These are phyloP conservation scores for Rhypophila decipiens DNA, from an alignment of 495 filamentous ascomycete species.

Conservation along the genomic window DNA sequence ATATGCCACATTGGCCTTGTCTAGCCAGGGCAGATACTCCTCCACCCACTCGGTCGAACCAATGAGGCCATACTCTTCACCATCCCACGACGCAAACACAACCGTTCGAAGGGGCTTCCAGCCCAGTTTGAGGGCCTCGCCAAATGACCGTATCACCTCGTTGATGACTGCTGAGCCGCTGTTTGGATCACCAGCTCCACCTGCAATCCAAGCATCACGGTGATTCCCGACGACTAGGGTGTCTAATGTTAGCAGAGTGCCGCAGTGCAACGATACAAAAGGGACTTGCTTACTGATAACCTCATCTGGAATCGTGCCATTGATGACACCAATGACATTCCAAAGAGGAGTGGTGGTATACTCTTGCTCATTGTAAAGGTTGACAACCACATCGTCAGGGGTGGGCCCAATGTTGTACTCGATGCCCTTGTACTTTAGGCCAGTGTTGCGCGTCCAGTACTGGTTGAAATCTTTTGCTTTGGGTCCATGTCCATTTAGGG, in stretches of 20 bases:
- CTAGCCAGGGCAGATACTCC: slow-evolving; percentile 83
- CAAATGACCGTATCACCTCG: slow-evolving; percentile 79
- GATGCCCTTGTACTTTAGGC: slow-evolving; percentile 75
- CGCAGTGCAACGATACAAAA: background rate
- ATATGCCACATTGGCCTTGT: slow-evolving; percentile 72
- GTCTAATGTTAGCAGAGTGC: background rate
- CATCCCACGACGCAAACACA: slow-evolving; percentile 93
- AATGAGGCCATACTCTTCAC: slow-evolving; percentile 84
- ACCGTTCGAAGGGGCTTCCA: slow-evolving; percentile 91
- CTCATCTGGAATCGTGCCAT: slow-evolving; percentile 75
- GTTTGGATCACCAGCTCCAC: slow-evolving; percentile 82
- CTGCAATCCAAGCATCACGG: slow-evolving; percentile 88
- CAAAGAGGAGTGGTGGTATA: slow-evolving; percentile 85
- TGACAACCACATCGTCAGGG: slow-evolving; percentile 65
- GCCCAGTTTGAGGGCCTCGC: slow-evolving; percentile 65
- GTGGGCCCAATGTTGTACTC: slow-evolving; percentile 90
- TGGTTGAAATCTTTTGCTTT: slow-evolving; percentile 69
- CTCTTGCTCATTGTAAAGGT: slow-evolving; percentile 81
- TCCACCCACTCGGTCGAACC: slow-evolving; percentile 96
- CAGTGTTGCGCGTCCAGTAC: slow-evolving; percentile 62
- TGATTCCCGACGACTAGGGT: slow-evolving; percentile 77
- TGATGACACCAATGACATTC: slow-evolving; percentile 93
- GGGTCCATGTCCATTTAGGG: slow-evolving; percentile 83
- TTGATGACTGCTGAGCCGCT: slow-evolving; percentile 85
- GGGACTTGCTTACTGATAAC: slow-evolving; percentile 40